phyloP scores from a whole-genome alignment of 2,329 filamentous ascomycete species.

The Xylariaceae sp. region DNA sequence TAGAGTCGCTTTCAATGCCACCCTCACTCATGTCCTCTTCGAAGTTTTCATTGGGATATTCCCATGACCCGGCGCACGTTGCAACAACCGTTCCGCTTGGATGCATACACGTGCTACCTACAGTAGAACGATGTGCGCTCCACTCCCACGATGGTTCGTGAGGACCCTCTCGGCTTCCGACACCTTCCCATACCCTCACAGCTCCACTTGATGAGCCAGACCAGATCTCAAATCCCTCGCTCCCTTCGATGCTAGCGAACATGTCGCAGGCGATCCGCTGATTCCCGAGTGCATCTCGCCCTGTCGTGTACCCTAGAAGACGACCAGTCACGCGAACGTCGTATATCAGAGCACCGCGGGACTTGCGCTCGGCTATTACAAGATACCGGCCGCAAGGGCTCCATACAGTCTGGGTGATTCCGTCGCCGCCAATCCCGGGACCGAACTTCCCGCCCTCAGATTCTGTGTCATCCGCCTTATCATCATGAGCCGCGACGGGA shows the following conservation, averaged over 20 bases:
- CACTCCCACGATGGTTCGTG: constrained; percentile 47
- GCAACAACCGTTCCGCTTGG: constrained; percentile 52
- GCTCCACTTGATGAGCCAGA: constrained; percentile 52
- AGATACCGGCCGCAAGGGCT: constrained; percentile 61
- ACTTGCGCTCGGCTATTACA: constrained; percentile 57
- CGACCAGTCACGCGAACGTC: constrained; percentile 57
- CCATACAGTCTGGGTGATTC: constrained; percentile 59
- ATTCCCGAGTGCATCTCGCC: constrained; percentile 48
- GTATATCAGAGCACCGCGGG: constrained; percentile 55
- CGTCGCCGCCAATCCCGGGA: constrained; percentile 52
- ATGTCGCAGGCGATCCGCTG: constrained; percentile 55
- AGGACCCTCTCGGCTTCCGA: constrained; percentile 45
- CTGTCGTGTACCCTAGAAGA: constrained; percentile 51
- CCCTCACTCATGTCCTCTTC: not conserved
- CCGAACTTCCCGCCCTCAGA: constrained; percentile 14
- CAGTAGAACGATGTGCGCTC: constrained; percentile 38
- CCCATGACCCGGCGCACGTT: constrained; percentile 55
- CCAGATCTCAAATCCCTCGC: constrained; percentile 57
- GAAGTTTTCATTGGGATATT: constrained; percentile 24
- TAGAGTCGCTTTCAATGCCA: constrained; percentile 2
- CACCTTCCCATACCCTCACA: constrained; percentile 56
- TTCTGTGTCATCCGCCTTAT: not conserved
- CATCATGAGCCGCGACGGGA: no score
- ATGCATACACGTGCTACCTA: constrained; percentile 50
- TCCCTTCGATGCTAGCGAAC: constrained; percentile 39